A percentile compares a stretch with the other conserved stretches of the same genome.
Conservation (phyloP, 352 stramenopile species). For the Pythium phragmitis region DNA sequence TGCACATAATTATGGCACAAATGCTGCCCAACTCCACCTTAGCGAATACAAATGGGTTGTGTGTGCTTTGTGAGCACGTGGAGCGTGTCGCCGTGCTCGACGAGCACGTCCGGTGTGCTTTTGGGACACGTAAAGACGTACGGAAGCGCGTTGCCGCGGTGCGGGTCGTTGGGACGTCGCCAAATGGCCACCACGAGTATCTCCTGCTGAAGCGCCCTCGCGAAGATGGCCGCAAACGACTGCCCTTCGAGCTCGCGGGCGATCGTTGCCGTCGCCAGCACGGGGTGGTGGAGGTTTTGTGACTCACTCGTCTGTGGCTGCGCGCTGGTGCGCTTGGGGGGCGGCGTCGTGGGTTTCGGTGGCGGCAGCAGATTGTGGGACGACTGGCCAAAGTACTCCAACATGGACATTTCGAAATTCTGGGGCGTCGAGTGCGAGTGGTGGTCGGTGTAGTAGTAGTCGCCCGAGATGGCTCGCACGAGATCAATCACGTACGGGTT, state of each 20-base stretch:
- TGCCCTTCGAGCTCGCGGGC: conserved; percentile 33
- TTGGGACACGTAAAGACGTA: conserved; percentile 60
- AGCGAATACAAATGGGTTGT: conserved; percentile 30
- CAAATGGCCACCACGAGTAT: conserved; percentile 53
- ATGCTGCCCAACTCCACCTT: no score
- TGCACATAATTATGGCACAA: no score
- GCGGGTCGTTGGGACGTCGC: conserved; percentile 29
- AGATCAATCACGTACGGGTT: conserved; percentile 70
- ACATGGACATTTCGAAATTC: conserved; percentile 22
- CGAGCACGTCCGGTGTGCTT: conserved; percentile 18
- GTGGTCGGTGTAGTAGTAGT: conserved; percentile 42
- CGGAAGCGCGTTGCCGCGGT: conserved; percentile 44
- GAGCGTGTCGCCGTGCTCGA: conserved; percentile 43
- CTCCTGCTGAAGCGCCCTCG: conserved; percentile 36
- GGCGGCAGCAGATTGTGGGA: no score
- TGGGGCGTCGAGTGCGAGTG: conserved; percentile 35
- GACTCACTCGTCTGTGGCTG: no score
- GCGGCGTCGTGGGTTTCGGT: background rate
- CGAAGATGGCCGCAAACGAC: conserved; percentile 43
- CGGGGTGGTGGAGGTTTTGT: conserved; percentile 20
- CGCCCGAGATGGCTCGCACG: conserved; percentile 44
- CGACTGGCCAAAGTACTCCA: no score
- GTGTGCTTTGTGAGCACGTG: conserved; percentile 38
- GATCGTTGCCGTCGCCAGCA: conserved; percentile 37
- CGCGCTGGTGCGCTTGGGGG: no score